Percentiles rank a stretch among this genome's conserved stretches.
Evolutionary conservation across 306 rosid genomes (phyloP).

Genomic region (Quercus engelmannii): DNA sequence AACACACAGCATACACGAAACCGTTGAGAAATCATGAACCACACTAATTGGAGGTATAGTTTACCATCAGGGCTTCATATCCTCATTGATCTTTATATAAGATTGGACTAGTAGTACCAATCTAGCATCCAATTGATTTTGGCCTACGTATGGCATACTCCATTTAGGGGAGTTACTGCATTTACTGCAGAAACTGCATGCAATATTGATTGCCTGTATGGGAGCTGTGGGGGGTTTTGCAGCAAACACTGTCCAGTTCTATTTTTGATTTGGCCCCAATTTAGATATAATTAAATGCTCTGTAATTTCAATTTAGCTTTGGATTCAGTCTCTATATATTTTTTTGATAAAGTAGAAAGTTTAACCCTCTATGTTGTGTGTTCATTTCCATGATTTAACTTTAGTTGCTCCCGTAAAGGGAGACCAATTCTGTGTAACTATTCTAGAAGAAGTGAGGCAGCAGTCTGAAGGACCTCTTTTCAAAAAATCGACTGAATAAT

Average conservation of each 20-base stretch:
- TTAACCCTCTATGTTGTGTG: background rate
- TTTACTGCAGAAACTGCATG: background rate
- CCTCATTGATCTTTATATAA: background rate
- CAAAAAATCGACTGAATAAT: conserved; percentile 9
- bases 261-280: background rate
- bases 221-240: background rate
- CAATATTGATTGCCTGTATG: background rate
- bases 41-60: no score
- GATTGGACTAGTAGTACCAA: background rate
- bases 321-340: background rate
- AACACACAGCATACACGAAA: no score
- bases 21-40: no score
- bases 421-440: conserved; percentile 5
- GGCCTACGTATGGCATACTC: no score
- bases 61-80: no score
- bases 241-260: background rate
- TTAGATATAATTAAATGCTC: background rate
- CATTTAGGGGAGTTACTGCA: background rate
- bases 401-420: conserved; percentile 13
- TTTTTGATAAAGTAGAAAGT: background rate
- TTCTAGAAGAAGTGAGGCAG: background rate
- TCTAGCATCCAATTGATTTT: background rate
- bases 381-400: conserved; percentile 7
- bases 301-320: background rate
- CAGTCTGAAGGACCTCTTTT: background rate